Evolutionary conservation across 2,329 filamentous ascomycete species (phyloP).

Genomic region (Macrophomina tecta): DNA sequence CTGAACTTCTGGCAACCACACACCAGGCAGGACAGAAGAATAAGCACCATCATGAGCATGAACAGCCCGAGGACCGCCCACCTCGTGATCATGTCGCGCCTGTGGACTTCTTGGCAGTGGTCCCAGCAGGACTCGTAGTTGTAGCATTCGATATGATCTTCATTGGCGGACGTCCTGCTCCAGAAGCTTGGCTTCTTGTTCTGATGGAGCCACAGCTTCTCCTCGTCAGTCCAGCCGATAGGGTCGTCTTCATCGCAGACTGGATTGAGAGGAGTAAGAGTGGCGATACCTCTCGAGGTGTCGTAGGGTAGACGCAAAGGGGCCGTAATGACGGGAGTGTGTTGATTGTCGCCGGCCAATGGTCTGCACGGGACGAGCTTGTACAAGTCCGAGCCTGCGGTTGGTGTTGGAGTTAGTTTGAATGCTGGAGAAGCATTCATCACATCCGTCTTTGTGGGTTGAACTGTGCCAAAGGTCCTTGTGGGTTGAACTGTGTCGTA

Average conservation of each 20-base stretch:
- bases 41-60: not conserved
- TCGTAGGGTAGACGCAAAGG: rapidly evolving
- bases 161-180: not conserved
- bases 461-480: too few species aligned
- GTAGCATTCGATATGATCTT: not conserved
- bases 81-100: not conserved
- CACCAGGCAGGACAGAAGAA: not conserved
- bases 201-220: constrained; percentile 8
- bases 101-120: not conserved
- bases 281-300: not conserved
- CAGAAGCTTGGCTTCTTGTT: not conserved
- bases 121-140: constrained; percentile 3
- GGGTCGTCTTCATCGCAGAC: not conserved
- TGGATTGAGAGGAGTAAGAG: not conserved
- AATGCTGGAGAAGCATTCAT: too few species aligned
- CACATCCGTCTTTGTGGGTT: too few species aligned
- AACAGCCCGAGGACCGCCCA: not conserved
- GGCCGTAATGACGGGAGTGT: too few species aligned
- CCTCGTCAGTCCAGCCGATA: not conserved
- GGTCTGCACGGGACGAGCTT: too few species aligned
- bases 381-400: too few species aligned
- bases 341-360: too few species aligned
- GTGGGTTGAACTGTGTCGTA: too few species aligned
- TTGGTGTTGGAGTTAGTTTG: too few species aligned
- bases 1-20: too few species aligned